Evolutionary conservation across 176 grass and related monocot species (phyloP).

Genomic region (Aegilops longissima): DNA sequence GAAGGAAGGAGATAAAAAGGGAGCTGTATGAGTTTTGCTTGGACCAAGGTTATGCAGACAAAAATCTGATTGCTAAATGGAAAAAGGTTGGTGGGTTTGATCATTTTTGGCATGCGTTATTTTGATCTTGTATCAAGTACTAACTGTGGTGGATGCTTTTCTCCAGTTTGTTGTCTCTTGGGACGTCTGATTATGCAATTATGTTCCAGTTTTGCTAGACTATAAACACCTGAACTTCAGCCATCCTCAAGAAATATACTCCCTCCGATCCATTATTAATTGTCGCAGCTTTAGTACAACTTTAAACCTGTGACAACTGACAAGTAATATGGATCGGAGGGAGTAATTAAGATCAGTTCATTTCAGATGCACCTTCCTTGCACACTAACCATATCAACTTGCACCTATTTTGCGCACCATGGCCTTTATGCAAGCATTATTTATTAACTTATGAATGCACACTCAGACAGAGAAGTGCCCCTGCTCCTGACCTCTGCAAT

Average conservation of each 20-base stretch:
- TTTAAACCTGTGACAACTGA: too few species aligned
- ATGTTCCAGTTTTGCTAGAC: neutral
- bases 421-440: neutral
- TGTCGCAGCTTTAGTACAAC: too few species aligned
- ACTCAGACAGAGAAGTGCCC: neutral
- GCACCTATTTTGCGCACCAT: neutral
- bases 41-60: constrained; percentile 84
- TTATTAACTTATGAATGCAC: neutral
- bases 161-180: neutral
- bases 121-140: neutral
- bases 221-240: neutral
- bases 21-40: constrained; percentile 86
- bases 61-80: constrained; percentile 92
- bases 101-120: constrained; percentile 3
- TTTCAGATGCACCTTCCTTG: neutral
- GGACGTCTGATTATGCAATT: neutral
- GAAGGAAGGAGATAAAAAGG: constrained; percentile 86
- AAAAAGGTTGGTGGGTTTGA: constrained; percentile 57
- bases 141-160: neutral
- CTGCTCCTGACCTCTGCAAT: neutral
- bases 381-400: neutral
- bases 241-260: neutral
- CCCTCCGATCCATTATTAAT: too few species aligned
- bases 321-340: too few species aligned
- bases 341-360: neutral